A percentile compares a stretch with the other conserved stretches of the same genome.
These are phyloP conservation scores for Kwoniella sp. DNA, from an alignment of 768 basidiomycete genomes.

Conservation along the genomic window DNA sequence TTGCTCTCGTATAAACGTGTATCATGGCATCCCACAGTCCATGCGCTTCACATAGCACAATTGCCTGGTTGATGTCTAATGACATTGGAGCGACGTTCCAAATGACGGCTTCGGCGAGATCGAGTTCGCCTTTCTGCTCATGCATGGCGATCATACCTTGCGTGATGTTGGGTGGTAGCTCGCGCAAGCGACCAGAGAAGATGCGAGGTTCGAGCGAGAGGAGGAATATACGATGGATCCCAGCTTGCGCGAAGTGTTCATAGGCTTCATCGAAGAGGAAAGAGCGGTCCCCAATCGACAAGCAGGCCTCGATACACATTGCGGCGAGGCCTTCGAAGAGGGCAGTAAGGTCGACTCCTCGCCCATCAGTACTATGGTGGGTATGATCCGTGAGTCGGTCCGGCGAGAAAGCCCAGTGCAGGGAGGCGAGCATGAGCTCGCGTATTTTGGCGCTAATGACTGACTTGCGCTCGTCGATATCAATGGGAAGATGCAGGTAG, in stretches of 20 bases:
- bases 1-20: constrained; percentile 85
- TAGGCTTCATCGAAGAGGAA: constrained; percentile 93
- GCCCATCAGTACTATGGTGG: constrained; percentile 75
- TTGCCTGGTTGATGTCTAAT: constrained; percentile 90
- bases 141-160: constrained; percentile 80
- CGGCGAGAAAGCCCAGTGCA: constrained; percentile 88
- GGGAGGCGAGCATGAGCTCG: constrained; percentile 83
- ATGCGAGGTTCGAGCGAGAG: constrained; percentile 79
- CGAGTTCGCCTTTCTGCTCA: constrained; percentile 69
- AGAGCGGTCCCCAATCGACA: constrained; percentile 76
- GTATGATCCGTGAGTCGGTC: constrained; percentile 90
- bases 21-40: constrained; percentile 89
- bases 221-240: constrained; percentile 83
- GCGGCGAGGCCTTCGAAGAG: constrained; percentile 84
- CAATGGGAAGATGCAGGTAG: constrained; percentile 78
- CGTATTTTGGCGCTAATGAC: constrained; percentile 75
- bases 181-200: constrained; percentile 69
- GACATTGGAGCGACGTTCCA: constrained; percentile 93
- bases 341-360: constrained; percentile 87
- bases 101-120: constrained; percentile 81
- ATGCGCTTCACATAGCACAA: constrained; percentile 78
- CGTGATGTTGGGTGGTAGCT: constrained; percentile 82
- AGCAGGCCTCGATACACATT: constrained; percentile 63
- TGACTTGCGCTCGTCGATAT: constrained; percentile 63
- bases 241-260: constrained; percentile 79